Base-by-base conservation (phyloP, 1,284 basidiomycete genomes). In the Schizophyllum amplum region DNA sequence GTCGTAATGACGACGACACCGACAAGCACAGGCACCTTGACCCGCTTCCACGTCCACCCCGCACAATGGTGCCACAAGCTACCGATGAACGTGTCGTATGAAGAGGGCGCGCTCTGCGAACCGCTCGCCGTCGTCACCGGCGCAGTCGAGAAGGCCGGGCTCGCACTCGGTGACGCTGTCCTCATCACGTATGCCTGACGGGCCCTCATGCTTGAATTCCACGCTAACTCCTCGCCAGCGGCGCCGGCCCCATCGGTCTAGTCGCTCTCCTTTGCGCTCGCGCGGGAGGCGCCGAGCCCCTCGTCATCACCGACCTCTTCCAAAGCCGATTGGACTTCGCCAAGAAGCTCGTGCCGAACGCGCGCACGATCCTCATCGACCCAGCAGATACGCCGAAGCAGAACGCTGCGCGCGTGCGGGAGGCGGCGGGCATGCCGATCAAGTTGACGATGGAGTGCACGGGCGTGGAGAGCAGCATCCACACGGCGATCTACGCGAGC, bases 231-330 rank as follows among this genome's bases (percentile, higher is more conserved):
- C 22, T 20, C 3, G 33, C 48, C 57, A 84, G 81, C 62, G 83
- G 82, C 56, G 92, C 93, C 27, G 93, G 93, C 15, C 93, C 93
- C 0, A 93, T 95, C 58, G 92, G 93, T 7, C 76, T 96, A 22
- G 77, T 93, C 49, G 79, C 83, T 50, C 82, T 92, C 59, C 84
- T 90, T 13, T 87, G 90, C 51, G 87, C 89, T 24, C 83, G 87
- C 62, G 92, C 89, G 24, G 81, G 90, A 52, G 90, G 90, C 1
- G 91, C 89, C 1, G 81, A 84, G 55, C 83, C 84, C 22, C 81
- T 92, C 58, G 77, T 93, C 52, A 90, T 86, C 17, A 85, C 92
- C 46, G 90, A 95, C 67, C 81, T 95, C 55, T 82, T 92, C 67
- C 80, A 87, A 67, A 83, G 78, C 57, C 86, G 93, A 50, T 78